phyloP scores from a whole-genome alignment of 1,284 basidiomycete species.

The Athelia sp. region DNA sequence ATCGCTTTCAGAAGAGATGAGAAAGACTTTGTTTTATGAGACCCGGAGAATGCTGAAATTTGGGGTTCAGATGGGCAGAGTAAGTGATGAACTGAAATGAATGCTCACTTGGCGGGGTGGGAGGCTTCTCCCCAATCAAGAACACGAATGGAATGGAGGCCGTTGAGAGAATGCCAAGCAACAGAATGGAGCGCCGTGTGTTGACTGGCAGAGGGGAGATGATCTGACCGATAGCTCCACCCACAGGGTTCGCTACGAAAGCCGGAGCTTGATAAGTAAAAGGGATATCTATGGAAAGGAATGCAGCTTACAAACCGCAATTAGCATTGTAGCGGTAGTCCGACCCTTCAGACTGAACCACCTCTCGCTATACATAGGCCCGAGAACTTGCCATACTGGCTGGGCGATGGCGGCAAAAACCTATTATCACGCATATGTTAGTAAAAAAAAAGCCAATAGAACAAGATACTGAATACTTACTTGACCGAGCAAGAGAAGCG shows the following conservation, averaged over 20 bases:
- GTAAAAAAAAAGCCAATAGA: neutral
- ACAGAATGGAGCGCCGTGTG: conserved; percentile 28
- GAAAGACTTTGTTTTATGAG: conserved; percentile 27
- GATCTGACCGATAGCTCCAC: conserved; percentile 31
- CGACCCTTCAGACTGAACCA: conserved; percentile 42
- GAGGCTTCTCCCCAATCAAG: conserved; percentile 29
- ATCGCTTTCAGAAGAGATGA: conserved; percentile 30
- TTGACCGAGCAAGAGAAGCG: conserved; percentile 37
- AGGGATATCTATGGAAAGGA: neutral
- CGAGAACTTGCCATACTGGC: conserved; percentile 36
- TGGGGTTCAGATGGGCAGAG: too few relatives aligned
- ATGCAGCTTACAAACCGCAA: conserved; percentile 29
- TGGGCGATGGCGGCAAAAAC: conserved; percentile 30
- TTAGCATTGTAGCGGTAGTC: conserved; percentile 42
- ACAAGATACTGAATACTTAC: conserved; percentile 16
- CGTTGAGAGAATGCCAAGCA: conserved; percentile 35
- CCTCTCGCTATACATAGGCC: conserved; percentile 38
- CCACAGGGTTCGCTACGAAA: conserved; percentile 28
- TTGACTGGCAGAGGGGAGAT: conserved; percentile 28
- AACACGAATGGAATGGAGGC: conserved; percentile 26
- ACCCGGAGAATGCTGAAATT: conserved; percentile 27
- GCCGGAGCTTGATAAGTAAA: neutral
- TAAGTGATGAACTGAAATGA: neutral
- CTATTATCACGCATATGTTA: conserved; percentile 16
- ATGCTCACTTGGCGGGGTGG: conserved; percentile 41